Conservation (phyloP, 768 basidiomycete genomes). For the Amanita pseudoporphyria region DNA sequence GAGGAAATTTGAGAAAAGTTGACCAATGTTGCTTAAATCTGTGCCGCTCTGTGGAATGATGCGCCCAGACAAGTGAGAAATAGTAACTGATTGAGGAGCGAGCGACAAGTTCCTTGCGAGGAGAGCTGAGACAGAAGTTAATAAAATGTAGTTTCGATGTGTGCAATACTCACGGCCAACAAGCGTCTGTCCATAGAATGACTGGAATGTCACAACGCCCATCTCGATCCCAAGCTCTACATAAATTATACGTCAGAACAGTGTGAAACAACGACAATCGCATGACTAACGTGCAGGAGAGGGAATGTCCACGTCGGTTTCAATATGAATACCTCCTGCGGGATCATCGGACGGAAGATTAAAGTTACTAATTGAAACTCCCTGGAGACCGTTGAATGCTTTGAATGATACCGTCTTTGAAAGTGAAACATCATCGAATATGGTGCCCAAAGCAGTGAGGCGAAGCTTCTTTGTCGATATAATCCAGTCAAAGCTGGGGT, state of each 20-base stretch:
- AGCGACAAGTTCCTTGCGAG: constrained; percentile 40
- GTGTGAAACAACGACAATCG: not conserved
- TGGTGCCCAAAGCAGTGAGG: constrained; percentile 55
- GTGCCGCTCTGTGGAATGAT: constrained; percentile 54
- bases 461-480: constrained; percentile 58
- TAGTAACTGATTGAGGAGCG: constrained; percentile 35
- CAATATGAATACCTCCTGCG: constrained; percentile 61
- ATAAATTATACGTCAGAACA: constrained; percentile 12
- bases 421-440: constrained; percentile 56
- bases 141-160: not conserved
- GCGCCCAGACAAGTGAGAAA: constrained; percentile 49
- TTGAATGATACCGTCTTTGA: constrained; percentile 53
- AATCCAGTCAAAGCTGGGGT: constrained; percentile 57
- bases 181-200: constrained; percentile 43
- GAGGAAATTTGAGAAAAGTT: constrained; percentile 58
- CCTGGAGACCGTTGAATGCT: constrained; percentile 63
- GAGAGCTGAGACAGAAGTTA: constrained; percentile 32
- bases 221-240: constrained; percentile 67
- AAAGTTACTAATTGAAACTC: constrained; percentile 65
- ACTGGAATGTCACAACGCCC: constrained; percentile 57
- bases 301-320: constrained; percentile 56
- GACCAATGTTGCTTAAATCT: constrained; percentile 42
- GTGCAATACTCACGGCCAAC: constrained; percentile 47
- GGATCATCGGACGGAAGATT: constrained; percentile 58
- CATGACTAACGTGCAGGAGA: constrained; percentile 52